Evolutionary conservation across 1,139 yeast species (phyloP), one percentile per base, ranked within the genome.

Genomic region (Taphrina communis): DNA sequence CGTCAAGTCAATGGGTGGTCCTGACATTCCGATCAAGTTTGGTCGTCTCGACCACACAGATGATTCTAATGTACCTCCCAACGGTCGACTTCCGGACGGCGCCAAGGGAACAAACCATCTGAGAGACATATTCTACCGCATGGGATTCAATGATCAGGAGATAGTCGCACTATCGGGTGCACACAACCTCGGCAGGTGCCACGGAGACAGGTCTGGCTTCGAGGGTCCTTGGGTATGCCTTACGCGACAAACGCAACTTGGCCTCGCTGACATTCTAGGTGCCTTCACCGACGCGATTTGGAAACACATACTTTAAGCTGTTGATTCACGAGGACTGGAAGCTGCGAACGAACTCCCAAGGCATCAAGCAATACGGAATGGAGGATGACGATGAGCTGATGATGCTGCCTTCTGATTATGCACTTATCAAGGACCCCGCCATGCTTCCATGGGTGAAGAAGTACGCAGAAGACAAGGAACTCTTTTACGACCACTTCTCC

Each of bases 371-470:
- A 48, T 65, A 41, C 55, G 92, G 89, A 75, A 85, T 84, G 73
- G 67, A 63, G 25, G 85, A 83, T 73, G 83, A 89, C 72, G 88
- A 88, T 66, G 81, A 86, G n/a, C 84, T 88, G 75, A 91, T 91
- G 97, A 91, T 91, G 97, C 81, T 91, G 75, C 96, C 95, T 59
- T 85, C 96, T 39, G 97, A 91, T 77, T 84, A 86, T 80, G 88
- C 93, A 1, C 79, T 91, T 74, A 82, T 86, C 70, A 85, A 87
- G 76, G 94, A 89, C 76, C 81, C 85, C 62, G 81, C 81, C 72
- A 90, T 89, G 78, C 79, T 82, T 76, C 84, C 85, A 77, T 86
- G 87, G 80, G 94, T 88, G 67, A 84, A 85, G 76, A 80, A 81
- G 75, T 91, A 87, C 77, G 96, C 97, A 41, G 82, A 82, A 56